Conservation (phyloP, 1,139 yeast genomes). For the Diutina mesorugosa region DNA sequence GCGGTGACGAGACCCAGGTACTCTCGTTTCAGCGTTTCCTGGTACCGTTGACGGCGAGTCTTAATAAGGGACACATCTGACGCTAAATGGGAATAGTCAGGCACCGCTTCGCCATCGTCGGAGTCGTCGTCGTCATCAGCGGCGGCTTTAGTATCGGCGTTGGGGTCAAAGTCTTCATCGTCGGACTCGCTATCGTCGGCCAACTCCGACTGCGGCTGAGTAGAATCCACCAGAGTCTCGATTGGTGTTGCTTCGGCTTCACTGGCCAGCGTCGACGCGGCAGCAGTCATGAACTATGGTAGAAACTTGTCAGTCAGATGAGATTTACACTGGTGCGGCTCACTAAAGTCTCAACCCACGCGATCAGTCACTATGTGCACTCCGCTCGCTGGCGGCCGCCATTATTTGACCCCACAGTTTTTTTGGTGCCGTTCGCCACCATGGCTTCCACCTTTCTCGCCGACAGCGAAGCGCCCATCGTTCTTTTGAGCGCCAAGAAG, state of each 20-base stretch:
- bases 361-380: background rate
- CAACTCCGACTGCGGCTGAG: background rate
- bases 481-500: slow-evolving; percentile 27
- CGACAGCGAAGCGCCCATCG: slow-evolving; percentile 32
- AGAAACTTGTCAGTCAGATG: too few species aligned
- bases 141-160: slow-evolving; percentile 8
- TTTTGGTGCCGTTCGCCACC: background rate
- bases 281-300: too few species aligned
- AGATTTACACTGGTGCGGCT: too few species aligned
- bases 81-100: slow-evolving; percentile 24
- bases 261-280: too few species aligned
- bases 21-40: slow-evolving; percentile 5
- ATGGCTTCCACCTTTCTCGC: slow-evolving; percentile 13
- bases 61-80: slow-evolving; percentile 20
- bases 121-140: slow-evolving; percentile 12
- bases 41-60: slow-evolving; percentile 23
- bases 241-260: too few species aligned
- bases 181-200: slow-evolving; percentile 22
- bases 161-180: slow-evolving; percentile 25
- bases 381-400: background rate
- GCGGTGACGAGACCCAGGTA: slow-evolving; percentile 7
- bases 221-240: too few species aligned
- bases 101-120: slow-evolving; percentile 12
- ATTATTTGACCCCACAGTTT: background rate
- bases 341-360: too few species aligned